Conservation (phyloP, 768 basidiomycete genomes). For the Scleroderma citrinum region DNA sequence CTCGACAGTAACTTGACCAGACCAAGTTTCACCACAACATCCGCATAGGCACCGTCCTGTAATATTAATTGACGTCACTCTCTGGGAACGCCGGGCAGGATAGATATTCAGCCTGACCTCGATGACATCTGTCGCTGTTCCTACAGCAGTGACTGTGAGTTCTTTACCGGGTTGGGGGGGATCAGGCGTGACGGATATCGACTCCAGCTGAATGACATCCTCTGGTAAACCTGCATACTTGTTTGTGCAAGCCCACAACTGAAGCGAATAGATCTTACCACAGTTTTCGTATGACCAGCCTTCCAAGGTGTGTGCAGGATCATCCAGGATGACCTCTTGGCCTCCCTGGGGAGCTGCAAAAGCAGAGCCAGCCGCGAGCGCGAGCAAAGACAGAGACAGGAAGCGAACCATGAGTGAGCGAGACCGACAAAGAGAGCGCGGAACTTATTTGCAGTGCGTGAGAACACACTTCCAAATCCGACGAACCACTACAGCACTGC, state of each 20-base stretch:
- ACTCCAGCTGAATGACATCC: conserved; percentile 57
- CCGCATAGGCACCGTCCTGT: conserved; percentile 87
- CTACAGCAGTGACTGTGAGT: conserved; percentile 79
- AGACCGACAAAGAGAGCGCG: conserved; percentile 8
- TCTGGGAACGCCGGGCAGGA: background rate
- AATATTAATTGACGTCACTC: conserved; percentile 7
- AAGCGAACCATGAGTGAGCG: conserved; percentile 28
- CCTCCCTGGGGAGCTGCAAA: conserved; percentile 18
- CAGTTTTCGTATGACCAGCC: conserved; percentile 70
- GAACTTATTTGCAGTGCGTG: conserved; percentile 11
- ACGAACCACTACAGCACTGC: background rate
- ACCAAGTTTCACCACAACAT: conserved; percentile 91
- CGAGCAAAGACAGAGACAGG: conserved; percentile 20
- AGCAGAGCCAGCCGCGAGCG: conserved; percentile 20
- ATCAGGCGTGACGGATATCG: conserved; percentile 74
- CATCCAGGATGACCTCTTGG: conserved; percentile 28
- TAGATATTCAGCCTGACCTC: conserved; percentile 42
- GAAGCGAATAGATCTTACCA: conserved; percentile 45
- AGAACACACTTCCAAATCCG: conserved; percentile 9
- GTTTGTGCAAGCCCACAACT: conserved; percentile 2
- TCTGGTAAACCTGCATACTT: conserved; percentile 34
- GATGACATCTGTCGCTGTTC: conserved; percentile 49
- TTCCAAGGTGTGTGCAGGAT: conserved; percentile 31
- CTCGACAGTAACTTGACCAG: conserved; percentile 83
- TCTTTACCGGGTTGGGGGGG: conserved; percentile 85